phyloP scores from a whole-genome alignment of 192 early-diverging fungal species.

The Coemansia pectinata region DNA sequence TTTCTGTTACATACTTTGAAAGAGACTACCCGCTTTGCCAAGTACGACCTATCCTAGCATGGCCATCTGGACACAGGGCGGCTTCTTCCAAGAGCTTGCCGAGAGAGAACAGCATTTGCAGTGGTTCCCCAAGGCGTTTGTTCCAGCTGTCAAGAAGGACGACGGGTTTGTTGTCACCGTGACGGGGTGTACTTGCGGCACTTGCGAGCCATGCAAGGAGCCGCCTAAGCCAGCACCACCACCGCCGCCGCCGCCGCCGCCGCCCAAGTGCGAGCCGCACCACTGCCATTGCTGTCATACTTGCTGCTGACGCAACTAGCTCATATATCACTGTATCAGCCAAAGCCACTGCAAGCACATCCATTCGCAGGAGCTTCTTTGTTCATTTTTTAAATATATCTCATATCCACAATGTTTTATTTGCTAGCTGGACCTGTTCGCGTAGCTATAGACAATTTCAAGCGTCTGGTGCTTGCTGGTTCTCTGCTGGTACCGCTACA shows the following conservation, averaged over 20 bases:
- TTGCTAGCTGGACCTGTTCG: not conserved
- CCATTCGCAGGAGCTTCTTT: not conserved
- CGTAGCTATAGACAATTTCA: not conserved
- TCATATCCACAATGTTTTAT: too few relatives aligned
- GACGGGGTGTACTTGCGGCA: slow-evolving; percentile 45
- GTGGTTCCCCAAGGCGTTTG: slow-evolving; percentile 54
- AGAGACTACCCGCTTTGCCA: not conserved
- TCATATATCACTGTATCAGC: not conserved
- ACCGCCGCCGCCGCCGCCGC: slow-evolving; percentile 2
- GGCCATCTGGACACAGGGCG: slow-evolving; percentile 55
- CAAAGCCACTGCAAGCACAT: not conserved
- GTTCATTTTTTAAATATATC: too few relatives aligned
- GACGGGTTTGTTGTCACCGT: slow-evolving; percentile 41
- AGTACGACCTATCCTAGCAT: slow-evolving; percentile 11
- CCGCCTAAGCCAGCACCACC: slow-evolving; percentile 16
- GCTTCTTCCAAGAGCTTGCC: slow-evolving; percentile 56
- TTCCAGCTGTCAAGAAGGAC: slow-evolving; percentile 47
- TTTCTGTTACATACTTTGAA: not conserved
- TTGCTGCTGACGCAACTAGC: slow-evolving; percentile 7
- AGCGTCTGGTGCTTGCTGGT: not conserved
- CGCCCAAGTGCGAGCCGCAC: slow-evolving; percentile 2
- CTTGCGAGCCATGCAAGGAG: slow-evolving; percentile 37
- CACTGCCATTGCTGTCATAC: slow-evolving; percentile 35
- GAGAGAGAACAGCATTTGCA: slow-evolving; percentile 56
- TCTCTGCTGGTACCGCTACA: not conserved